Evolutionary conservation across 805 yeast genomes (phyloP).

Genomic region (Ogataea trehalophila): DNA sequence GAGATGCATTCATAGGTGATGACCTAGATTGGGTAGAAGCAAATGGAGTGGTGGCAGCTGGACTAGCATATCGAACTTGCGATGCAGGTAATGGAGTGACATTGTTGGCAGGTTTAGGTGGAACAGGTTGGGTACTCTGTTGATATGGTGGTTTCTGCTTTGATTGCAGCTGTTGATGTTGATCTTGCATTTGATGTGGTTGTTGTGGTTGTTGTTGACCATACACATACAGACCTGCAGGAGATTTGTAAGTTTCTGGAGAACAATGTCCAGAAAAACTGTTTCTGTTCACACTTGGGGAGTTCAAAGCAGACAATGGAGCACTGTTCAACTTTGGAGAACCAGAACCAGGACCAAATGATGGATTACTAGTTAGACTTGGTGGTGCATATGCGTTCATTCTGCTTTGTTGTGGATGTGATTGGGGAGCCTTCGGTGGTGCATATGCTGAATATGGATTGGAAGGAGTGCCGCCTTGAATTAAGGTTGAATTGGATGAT

Average conservation of each 20-base stretch:
- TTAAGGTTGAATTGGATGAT: slow-evolving; percentile 18
- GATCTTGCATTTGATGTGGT: too few species aligned
- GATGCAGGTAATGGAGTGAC: background rate
- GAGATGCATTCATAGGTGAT: background rate
- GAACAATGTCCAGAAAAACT: background rate
- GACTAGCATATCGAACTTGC: background rate
- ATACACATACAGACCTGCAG: background rate
- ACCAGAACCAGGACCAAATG: background rate
- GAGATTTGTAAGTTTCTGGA: background rate
- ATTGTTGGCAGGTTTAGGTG: background rate
- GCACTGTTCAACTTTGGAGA: background rate
- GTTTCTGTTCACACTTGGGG: too few species aligned
- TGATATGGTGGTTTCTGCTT: too few species aligned
- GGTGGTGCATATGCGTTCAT: slow-evolving; percentile 9
- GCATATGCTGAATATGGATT: slow-evolving; percentile 6
- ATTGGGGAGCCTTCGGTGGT: slow-evolving; percentile 9
- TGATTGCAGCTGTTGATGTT: too few species aligned
- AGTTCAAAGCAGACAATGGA: background rate
- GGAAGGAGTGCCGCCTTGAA: slow-evolving; percentile 6
- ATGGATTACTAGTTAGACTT: background rate
- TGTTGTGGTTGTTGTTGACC: too few species aligned
- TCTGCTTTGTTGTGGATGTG: slow-evolving; percentile 6
- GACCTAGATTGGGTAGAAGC: background rate
- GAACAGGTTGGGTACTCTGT: background rate
- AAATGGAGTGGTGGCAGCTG: background rate